These are phyloP conservation scores for Ceratobasidium sp. DNA, from an alignment of 1,284 basidiomycete genomes.

Conservation along the genomic window DNA sequence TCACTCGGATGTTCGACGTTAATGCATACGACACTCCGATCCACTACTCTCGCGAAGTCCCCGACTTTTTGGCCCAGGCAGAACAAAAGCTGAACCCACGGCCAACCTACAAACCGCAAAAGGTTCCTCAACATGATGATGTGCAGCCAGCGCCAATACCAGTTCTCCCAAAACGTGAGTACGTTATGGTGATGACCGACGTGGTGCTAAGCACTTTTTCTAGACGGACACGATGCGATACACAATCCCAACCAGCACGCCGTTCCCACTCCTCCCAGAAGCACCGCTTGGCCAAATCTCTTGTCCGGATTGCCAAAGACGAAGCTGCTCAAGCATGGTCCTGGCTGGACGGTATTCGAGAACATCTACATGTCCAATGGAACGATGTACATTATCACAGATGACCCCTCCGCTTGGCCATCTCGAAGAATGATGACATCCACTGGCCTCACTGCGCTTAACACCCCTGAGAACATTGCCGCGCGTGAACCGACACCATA, in stretches of 20 bases:
- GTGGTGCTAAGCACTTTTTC: constrained; percentile 1
- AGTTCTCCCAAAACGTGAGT: constrained; percentile 30
- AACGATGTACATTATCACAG: constrained; percentile 38
- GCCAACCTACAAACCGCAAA: constrained; percentile 6
- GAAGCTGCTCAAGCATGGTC: constrained; percentile 37
- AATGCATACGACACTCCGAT: background rate
- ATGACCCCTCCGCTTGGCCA: constrained; percentile 31
- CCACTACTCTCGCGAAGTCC: background rate
- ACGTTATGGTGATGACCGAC: background rate
- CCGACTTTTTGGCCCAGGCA: background rate
- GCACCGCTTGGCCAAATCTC: constrained; percentile 23
- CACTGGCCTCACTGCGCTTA: constrained; percentile 31
- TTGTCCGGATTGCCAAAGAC: constrained; percentile 34
- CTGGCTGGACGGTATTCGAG: constrained; percentile 46
- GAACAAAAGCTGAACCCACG: background rate
- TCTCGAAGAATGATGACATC: constrained; percentile 42
- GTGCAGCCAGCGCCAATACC: constrained; percentile 23
- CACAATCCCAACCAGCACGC: constrained; percentile 18
- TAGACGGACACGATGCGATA: constrained; percentile 19
- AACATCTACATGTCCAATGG: constrained; percentile 46
- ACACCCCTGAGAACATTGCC: constrained; percentile 41
- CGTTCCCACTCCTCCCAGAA: background rate
- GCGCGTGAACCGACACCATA: constrained; percentile 42
- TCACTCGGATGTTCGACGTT: constrained; percentile 34
- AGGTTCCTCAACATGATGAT: constrained; percentile 21